These are phyloP conservation scores for Aurifilum marmelostoma DNA, from an alignment of 2,329 filamentous ascomycete species.

Conservation along the genomic window DNA sequence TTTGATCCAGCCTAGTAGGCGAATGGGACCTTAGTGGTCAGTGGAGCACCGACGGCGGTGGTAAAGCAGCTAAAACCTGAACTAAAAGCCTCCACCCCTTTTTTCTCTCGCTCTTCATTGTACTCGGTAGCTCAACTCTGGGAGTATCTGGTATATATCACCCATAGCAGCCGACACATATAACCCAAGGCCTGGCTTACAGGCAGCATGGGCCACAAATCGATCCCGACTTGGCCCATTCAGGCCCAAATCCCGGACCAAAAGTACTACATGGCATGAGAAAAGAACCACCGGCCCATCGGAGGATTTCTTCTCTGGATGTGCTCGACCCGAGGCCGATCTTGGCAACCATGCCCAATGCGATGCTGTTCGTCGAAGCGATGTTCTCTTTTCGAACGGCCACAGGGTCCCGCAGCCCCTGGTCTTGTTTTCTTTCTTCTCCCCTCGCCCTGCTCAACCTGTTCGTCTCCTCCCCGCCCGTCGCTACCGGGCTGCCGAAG, in stretches of 20 bases:
- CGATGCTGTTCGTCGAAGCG: conserved; percentile 19
- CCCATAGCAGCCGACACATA: not conserved
- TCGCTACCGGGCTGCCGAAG: conserved; percentile 2
- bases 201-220: not conserved
- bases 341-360: conserved; percentile 21
- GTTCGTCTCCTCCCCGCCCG: not conserved
- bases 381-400: conserved; percentile 13
- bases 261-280: not conserved
- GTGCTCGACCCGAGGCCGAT: not conserved
- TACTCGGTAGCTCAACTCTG: too few relatives aligned
- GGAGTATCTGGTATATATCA: not conserved
- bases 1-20: not conserved
- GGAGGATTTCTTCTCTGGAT: conserved; percentile 8
- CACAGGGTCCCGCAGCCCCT: conserved; percentile 1
- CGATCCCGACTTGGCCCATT: not conserved
- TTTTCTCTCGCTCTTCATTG: not conserved
- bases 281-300: not conserved
- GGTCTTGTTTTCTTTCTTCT: not conserved
- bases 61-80: not conserved
- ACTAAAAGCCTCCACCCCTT: not conserved
- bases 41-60: not conserved
- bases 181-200: not conserved
- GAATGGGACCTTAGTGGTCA: not conserved
- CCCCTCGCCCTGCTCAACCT: not conserved
- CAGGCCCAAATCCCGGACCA: not conserved